Evolutionary conservation across 106 monocot genomes (phyloP).

Genomic region (Dioscorea alata): DNA sequence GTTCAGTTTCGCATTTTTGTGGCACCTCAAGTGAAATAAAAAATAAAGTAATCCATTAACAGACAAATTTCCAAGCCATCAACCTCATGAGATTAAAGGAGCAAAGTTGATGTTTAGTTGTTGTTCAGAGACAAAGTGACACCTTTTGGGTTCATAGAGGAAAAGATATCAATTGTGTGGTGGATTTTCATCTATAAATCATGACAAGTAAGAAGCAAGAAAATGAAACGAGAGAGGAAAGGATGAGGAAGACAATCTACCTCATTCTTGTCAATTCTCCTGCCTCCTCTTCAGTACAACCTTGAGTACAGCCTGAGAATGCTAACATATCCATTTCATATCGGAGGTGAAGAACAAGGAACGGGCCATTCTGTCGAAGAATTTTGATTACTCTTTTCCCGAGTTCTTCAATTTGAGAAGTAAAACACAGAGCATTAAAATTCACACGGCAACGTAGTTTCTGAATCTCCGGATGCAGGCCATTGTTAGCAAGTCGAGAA

Average conservation of each 20-base stretch:
- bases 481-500: slow-evolving; percentile 89
- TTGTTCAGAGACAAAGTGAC: too few species aligned
- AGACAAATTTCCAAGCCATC: too few species aligned
- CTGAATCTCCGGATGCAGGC: slow-evolving; percentile 81
- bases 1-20: too few species aligned
- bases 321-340: slow-evolving; percentile 99
- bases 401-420: slow-evolving; percentile 82
- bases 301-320: slow-evolving; percentile 94
- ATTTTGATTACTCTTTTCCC: slow-evolving; percentile 63
- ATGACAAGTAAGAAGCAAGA: too few species aligned
- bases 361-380: slow-evolving; percentile 70
- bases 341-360: slow-evolving; percentile 91
- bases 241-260: slow-evolving; percentile 7
- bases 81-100: too few species aligned
- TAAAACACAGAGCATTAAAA: slow-evolving; percentile 68
- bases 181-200: too few species aligned
- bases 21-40: too few species aligned
- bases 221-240: too few species aligned
- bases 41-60: too few species aligned
- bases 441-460: slow-evolving; percentile 82
- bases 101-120: too few species aligned
- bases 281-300: slow-evolving; percentile 68
- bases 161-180: too few species aligned
- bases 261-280: slow-evolving; percentile 83
- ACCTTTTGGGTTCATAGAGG: too few species aligned